phyloP scores from a whole-genome alignment of 345 rosid species.

The Laguncularia racemosa region DNA sequence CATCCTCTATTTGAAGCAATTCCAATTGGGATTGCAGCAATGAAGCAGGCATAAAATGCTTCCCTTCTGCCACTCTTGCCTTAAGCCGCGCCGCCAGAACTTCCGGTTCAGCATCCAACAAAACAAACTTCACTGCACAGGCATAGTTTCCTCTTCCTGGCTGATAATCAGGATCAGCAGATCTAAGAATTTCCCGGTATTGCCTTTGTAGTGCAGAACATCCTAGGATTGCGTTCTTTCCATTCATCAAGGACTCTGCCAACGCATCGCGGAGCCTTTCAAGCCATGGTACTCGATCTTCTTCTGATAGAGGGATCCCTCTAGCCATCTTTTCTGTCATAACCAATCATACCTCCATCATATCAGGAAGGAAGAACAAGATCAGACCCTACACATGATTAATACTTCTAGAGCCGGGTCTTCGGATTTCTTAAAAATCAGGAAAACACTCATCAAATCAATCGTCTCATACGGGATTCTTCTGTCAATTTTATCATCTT shows the following conservation, averaged over 20 bases:
- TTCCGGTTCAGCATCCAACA: conserved; percentile 50
- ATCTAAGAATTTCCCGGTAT: conserved; percentile 71
- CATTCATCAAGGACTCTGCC: conserved; percentile 21
- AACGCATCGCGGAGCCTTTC: conserved; percentile 38
- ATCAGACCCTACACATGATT: neutral
- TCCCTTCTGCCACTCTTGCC: conserved; percentile 51
- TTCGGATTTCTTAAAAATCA: too few relatives aligned
- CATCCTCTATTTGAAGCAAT: conserved; percentile 54
- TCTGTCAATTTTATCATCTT: too few relatives aligned
- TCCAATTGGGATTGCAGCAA: conserved; percentile 81
- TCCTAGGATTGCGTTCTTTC: conserved; percentile 45
- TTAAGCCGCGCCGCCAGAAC: conserved; percentile 48
- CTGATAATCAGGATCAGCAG: conserved; percentile 44
- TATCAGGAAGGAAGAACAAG: neutral
- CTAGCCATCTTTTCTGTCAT: conserved; percentile 59
- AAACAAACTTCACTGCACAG: conserved; percentile 43
- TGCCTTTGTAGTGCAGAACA: conserved; percentile 65
- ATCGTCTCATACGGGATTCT: neutral
- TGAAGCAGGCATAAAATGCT: conserved; percentile 74
- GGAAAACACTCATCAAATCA: neutral
- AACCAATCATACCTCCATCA: neutral
- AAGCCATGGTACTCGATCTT: conserved; percentile 89
- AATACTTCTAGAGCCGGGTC: neutral
- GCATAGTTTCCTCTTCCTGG: conserved; percentile 32
- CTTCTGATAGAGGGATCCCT: conserved; percentile 68